Percentiles rank a stretch among this genome's conserved stretches.
Conservation (phyloP, 768 basidiomycete species). For the Boletus fagicola region DNA sequence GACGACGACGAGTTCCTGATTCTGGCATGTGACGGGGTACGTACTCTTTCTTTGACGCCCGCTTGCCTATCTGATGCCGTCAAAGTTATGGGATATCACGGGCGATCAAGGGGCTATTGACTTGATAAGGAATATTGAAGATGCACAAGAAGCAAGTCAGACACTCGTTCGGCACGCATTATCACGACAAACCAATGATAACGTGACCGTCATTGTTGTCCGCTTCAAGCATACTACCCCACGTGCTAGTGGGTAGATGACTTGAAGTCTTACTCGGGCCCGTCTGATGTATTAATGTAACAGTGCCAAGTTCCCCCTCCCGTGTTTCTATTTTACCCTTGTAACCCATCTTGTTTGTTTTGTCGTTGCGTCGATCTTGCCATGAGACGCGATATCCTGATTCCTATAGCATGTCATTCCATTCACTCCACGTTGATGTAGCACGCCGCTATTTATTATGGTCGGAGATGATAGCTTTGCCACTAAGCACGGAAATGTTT, state of each 20-base stretch:
- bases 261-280: neutral
- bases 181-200: slow-evolving; percentile 87
- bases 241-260: slow-evolving; percentile 14
- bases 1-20: slow-evolving; percentile 93
- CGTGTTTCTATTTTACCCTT: slow-evolving; percentile 1
- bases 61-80: slow-evolving; percentile 8
- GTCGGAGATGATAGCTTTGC: neutral
- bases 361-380: neutral
- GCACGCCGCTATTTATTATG: neutral
- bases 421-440: slow-evolving; percentile 1
- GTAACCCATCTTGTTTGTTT: slow-evolving; percentile 7
- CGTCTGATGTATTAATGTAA: slow-evolving; percentile 8
- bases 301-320: neutral
- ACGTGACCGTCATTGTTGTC: slow-evolving; percentile 88
- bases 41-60: slow-evolving; percentile 31
- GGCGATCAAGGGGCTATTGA: slow-evolving; percentile 90
- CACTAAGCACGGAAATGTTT: neutral
- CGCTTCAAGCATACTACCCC: slow-evolving; percentile 55
- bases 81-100: slow-evolving; percentile 93
- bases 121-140: slow-evolving; percentile 64
- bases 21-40: slow-evolving; percentile 94
- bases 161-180: slow-evolving; percentile 83
- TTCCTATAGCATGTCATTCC: neutral
- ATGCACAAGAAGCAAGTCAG: slow-evolving; percentile 81
- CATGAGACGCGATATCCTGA: neutral